phyloP scores from a whole-genome alignment of 2,329 filamentous ascomycete species.

The Zarea fungicola region DNA sequence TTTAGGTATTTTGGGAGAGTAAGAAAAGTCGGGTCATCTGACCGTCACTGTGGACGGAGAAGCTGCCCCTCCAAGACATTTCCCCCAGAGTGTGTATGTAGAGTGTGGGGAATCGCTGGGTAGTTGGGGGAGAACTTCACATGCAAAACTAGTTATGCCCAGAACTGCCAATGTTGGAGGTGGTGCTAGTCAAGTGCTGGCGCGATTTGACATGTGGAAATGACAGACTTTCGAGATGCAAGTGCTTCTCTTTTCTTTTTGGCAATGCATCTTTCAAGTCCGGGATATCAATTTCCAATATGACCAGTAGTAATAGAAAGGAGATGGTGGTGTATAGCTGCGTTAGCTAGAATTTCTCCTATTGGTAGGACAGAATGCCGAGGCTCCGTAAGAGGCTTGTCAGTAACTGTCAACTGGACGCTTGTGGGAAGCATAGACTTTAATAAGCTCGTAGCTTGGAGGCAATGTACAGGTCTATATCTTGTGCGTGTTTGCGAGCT shows the following conservation, averaged over 20 bases:
- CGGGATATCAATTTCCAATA: too few relatives aligned
- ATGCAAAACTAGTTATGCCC: not conserved
- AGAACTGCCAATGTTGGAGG: not conserved
- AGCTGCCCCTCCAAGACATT: not conserved
- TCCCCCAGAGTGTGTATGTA: not conserved
- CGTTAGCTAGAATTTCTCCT: too few relatives aligned
- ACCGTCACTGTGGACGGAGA: conserved; percentile 6
- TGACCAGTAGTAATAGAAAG: too few relatives aligned
- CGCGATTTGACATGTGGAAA: conserved; percentile 2
- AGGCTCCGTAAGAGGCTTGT: too few relatives aligned
- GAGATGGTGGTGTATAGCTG: not conserved
- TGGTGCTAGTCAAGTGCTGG: not conserved
- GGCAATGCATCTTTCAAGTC: too few relatives aligned
- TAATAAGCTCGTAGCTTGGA: too few relatives aligned
- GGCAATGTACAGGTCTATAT: too few relatives aligned
- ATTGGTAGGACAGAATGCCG: not conserved
- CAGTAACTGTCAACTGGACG: too few relatives aligned
- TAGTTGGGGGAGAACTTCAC: conserved; percentile 2
- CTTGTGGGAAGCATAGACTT: too few relatives aligned
- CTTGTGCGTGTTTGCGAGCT: not conserved
- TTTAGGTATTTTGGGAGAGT: conserved; percentile 3
- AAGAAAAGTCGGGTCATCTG: conserved; percentile 6
- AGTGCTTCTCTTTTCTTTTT: too few relatives aligned
- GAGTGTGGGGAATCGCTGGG: conserved; percentile 8
- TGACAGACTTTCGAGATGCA: not conserved